A percentile compares a stretch with the other conserved stretches of the same genome.
These are phyloP conservation scores for Hydrangea macrophylla DNA, from an alignment of 148 eudicot species.

Conservation along the genomic window DNA sequence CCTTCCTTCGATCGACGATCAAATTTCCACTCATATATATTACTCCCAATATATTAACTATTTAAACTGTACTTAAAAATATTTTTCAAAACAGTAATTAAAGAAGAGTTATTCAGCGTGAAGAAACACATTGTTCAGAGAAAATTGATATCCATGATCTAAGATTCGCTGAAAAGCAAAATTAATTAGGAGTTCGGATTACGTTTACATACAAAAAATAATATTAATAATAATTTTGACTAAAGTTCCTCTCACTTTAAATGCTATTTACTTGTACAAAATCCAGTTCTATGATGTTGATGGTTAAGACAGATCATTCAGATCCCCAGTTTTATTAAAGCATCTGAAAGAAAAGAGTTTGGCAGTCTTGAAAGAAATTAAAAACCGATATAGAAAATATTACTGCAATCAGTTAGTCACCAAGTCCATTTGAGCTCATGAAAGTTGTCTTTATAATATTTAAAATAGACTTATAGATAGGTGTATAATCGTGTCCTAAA, in stretches of 20 bases:
- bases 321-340: background rate
- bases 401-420: background rate
- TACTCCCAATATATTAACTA: too few relatives aligned
- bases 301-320: background rate
- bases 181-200: background rate
- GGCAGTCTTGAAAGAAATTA: background rate
- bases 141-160: constrained; percentile 2
- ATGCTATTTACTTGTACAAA: background rate
- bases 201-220: background rate
- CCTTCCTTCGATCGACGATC: too few relatives aligned
- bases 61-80: too few relatives aligned
- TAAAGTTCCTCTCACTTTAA: background rate
- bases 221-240: too few relatives aligned
- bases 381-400: background rate
- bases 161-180: background rate
- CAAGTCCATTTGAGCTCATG: background rate
- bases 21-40: too few relatives aligned
- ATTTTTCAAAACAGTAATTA: too few relatives aligned
- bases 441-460: background rate
- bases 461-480: background rate
- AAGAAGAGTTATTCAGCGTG: too few relatives aligned
- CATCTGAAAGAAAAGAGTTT: background rate
- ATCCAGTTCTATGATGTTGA: too few relatives aligned
- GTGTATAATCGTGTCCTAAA: background rate
- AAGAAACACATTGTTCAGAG: background rate